phyloP scores from a whole-genome alignment of 352 stramenopile species.

The Globisporangium uncinulatum region DNA sequence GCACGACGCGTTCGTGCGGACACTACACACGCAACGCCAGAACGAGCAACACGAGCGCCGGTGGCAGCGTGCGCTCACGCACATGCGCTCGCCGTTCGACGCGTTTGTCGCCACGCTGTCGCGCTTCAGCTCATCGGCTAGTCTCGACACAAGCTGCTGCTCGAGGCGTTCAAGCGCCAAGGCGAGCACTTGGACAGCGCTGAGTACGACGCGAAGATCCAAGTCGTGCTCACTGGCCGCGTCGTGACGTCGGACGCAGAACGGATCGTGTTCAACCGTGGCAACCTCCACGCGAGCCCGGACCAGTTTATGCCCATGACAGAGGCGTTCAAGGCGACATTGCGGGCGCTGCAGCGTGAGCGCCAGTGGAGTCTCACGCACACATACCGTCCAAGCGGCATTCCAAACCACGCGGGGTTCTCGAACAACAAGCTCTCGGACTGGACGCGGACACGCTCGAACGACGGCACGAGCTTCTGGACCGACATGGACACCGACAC shows the following conservation, averaged over 20 bases:
- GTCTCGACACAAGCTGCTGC: constrained; percentile 41
- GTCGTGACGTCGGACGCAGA: constrained; percentile 5
- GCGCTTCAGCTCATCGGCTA: constrained; percentile 16
- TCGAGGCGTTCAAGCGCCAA: constrained; percentile 34
- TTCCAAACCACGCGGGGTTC: constrained; percentile 32
- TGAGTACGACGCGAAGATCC: constrained; percentile 49
- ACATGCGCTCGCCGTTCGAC: constrained; percentile 17
- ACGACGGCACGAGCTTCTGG: constrained; percentile 26
- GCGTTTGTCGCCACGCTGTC: constrained; percentile 23
- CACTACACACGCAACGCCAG: constrained; percentile 27
- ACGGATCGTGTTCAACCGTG: constrained; percentile 54
- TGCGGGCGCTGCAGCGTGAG: constrained; percentile 23
- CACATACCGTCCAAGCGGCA: constrained; percentile 31
- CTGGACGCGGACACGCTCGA: constrained; percentile 31
- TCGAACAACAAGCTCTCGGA: constrained; percentile 41
- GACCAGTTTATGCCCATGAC: constrained; percentile 37
- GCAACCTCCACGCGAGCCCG: constrained; percentile 51
- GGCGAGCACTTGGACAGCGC: constrained; percentile 15
- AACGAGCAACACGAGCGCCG: constrained; percentile 28
- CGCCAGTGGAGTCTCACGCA: constrained; percentile 28
- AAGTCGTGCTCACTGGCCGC: constrained; percentile 44
- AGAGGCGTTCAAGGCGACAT: constrained; percentile 24
- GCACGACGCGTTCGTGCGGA: constrained; percentile 37
- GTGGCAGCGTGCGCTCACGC: constrained; percentile 31
- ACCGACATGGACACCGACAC: background rate